phyloP scores from a whole-genome alignment of 306 rosid genomes.

The Senna tora region DNA sequence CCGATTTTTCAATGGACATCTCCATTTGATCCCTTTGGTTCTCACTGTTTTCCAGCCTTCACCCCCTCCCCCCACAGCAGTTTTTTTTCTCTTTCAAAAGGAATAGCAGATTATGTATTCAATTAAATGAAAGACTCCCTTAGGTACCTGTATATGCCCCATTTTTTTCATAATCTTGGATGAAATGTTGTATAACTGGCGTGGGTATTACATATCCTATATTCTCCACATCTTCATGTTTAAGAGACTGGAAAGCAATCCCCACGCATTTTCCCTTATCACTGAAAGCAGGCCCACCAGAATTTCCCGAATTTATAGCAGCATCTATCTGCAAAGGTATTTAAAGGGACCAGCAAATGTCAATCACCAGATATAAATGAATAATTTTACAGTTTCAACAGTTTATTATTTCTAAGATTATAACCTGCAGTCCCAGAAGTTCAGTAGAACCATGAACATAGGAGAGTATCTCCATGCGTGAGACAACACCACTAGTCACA shows the following conservation, averaged over 20 bases:
- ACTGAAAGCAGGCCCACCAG: constrained; percentile 78
- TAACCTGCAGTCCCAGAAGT: constrained; percentile 85
- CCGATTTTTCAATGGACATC: constrained; percentile 9
- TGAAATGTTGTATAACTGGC: constrained; percentile 71
- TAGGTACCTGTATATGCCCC: constrained; percentile 67
- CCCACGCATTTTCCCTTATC: constrained; percentile 76
- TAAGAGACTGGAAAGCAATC: constrained; percentile 80
- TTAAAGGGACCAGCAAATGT: constrained; percentile 17
- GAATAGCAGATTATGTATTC: background rate
- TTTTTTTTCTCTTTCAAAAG: background rate
- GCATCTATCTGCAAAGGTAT: constrained; percentile 63
- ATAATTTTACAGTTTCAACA: background rate
- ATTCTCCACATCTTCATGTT: constrained; percentile 72
- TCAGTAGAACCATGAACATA: constrained; percentile 84
- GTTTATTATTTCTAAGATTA: constrained; percentile 3
- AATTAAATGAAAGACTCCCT: background rate
- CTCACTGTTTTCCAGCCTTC: background rate
- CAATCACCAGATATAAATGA: constrained; percentile 10
- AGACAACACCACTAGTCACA: constrained; percentile 90
- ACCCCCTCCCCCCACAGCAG: background rate
- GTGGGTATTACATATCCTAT: constrained; percentile 83
- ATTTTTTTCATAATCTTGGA: constrained; percentile 69
- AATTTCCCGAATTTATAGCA: constrained; percentile 77
- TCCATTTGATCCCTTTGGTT: constrained; percentile 3
- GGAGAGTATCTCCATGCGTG: constrained; percentile 83